Evolutionary conservation across 116 monocot genomes (phyloP).

Genomic region (Posidonia oceanica): DNA sequence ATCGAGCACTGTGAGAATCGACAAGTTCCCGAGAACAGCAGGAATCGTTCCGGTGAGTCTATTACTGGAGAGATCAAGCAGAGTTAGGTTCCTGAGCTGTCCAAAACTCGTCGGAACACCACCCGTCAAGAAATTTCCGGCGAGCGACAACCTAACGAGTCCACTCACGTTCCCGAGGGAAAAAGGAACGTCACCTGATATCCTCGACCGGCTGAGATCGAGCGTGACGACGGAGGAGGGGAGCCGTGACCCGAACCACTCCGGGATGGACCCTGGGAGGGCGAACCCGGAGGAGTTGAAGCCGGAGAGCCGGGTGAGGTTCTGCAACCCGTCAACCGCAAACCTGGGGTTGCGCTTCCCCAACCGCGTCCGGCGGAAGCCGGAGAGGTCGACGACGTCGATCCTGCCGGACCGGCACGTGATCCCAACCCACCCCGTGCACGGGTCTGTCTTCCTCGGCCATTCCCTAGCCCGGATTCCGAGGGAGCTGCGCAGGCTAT

Average conservation of each 20-base stretch:
- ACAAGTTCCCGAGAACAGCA: constrained; percentile 26
- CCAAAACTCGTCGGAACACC: constrained; percentile 30
- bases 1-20: constrained; percentile 19
- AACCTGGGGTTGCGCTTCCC: constrained; percentile 51
- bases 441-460: constrained; percentile 70
- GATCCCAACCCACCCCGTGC: constrained; percentile 63
- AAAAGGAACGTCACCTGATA: constrained; percentile 37
- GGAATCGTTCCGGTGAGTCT: constrained; percentile 33
- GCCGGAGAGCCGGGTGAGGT: constrained; percentile 37
- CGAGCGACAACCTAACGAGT: constrained; percentile 32
- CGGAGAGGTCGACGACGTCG: constrained; percentile 27
- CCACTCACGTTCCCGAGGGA: constrained; percentile 17
- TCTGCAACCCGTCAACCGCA: constrained; percentile 69
- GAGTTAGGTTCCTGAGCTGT: constrained; percentile 8
- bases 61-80: constrained; percentile 25
- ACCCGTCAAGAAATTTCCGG: constrained; percentile 33
- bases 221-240: constrained; percentile 25
- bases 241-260: constrained; percentile 42
- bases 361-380: constrained; percentile 57
- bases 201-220: constrained; percentile 30
- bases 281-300: constrained; percentile 63
- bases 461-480: constrained; percentile 74
- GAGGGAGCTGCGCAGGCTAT: constrained; percentile 56
- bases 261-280: constrained; percentile 69
- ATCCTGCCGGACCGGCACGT: constrained; percentile 48